These are phyloP conservation scores for Agaricus sinodeliciosus DNA, from an alignment of 768 basidiomycete species.

Conservation along the genomic window DNA sequence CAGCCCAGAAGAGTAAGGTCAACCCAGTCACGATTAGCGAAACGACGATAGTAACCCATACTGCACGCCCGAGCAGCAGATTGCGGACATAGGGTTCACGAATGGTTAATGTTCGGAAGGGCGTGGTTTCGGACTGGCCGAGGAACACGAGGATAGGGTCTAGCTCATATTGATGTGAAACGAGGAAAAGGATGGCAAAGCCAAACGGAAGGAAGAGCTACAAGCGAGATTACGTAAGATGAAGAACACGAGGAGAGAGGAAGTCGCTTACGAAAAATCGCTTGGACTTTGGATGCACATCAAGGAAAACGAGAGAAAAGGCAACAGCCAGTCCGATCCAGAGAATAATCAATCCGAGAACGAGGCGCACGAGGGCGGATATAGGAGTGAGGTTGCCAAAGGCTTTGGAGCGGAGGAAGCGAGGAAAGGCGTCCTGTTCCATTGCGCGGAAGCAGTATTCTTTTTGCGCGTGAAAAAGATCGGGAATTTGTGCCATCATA, in stretches of 20 bases:
- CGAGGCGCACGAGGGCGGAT: conserved; percentile 79
- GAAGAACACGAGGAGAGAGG: conserved; percentile 1
- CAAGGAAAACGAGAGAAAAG: conserved; percentile 90
- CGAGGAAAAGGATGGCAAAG: conserved; percentile 81
- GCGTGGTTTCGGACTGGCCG: conserved; percentile 92
- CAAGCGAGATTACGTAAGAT: conserved; percentile 8
- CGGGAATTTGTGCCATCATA: conserved; percentile 85
- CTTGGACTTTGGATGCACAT: conserved; percentile 87
- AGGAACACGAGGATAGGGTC: conserved; percentile 94
- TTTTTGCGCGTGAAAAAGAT: conserved; percentile 96
- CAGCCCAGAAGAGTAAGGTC: conserved; percentile 92
- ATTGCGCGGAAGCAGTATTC: conserved; percentile 95
- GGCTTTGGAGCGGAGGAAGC: conserved; percentile 95
- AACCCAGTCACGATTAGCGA: conserved; percentile 69
- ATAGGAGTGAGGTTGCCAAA: conserved; percentile 95
- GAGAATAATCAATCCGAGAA: conserved; percentile 75
- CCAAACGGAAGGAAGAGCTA: conserved; percentile 95
- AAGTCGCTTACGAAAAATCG: conserved; percentile 82
- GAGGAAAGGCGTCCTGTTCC: conserved; percentile 91
- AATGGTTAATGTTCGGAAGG: conserved; percentile 89
- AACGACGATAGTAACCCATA: conserved; percentile 85
- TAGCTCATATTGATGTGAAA: conserved; percentile 95
- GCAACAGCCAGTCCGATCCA: conserved; percentile 94
- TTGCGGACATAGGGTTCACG: conserved; percentile 93
- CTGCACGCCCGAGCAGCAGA: conserved; percentile 80